Base-by-base conservation (phyloP, 2,329 filamentous ascomycete species). In the Colletotrichum tabaci region DNA sequence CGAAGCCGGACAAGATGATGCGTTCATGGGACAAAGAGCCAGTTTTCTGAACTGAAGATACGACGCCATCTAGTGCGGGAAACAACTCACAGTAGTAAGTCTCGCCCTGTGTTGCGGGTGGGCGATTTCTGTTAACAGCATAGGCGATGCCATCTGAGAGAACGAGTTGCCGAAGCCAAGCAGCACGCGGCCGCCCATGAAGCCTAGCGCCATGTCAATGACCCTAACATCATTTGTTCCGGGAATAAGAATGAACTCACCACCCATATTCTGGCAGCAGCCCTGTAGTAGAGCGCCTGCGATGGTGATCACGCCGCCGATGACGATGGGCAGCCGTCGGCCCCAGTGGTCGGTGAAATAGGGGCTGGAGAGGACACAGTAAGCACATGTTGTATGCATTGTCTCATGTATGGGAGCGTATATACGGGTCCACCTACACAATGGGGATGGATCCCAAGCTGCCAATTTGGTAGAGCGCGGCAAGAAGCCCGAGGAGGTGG, bases 141-240 rank as follows among this genome's bases (percentile, higher is more conserved):
- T 71, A 4, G 90, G 90, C 15, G 90, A 90, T 15, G 87, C 87
- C 81, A 91, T 88, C 75, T 92, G 90, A 0, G 89, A 84, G 62
- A 92, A 82, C 60, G 88, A 89, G 81, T 91, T 91, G 52, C 91
- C 91, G 75, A 93, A 93, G 70, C 91, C 91, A 26, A 92, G 85
- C 62, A 92, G 80, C 74, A 91, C 89, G 60, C 90, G 86, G 55
- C 89, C 89, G 76, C 58, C 80, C 67, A 82, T 79, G 71, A 79
- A 83, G 79, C 82, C 80, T 80, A 52, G 13, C 16, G 8, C 7
- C 2, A 12, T 21, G n/a, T 50, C 38, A 62, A 53, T 60, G 9
- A 16, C n/a, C 21, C n/a, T 12, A 1, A 15, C 13, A 7, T 2
- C 6, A 6, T 21, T 4, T 84, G 30, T 81, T 78, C 42, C 80